Percentiles rank a stretch among this genome's conserved stretches.
These are phyloP conservation scores for Meira nashicola DNA, from an alignment of 1,284 basidiomycete genomes.

Conservation along the genomic window DNA sequence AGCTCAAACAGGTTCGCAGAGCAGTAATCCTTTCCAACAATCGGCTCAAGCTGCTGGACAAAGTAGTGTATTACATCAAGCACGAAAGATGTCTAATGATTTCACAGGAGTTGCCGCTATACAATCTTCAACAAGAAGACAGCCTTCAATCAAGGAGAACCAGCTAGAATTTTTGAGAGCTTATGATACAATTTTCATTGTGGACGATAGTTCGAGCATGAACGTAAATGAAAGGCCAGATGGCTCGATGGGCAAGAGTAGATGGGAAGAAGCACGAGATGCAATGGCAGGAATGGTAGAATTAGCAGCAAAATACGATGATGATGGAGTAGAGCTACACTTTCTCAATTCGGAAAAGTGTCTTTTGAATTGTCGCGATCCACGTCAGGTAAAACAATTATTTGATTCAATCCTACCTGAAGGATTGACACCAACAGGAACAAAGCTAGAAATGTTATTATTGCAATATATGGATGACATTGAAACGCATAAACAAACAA, in stretches of 20 bases:
- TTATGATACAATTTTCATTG: conserved; percentile 31
- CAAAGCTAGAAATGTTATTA: conserved; percentile 28
- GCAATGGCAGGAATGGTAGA: conserved; percentile 34
- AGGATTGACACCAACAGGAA: conserved; percentile 33
- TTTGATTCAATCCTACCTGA: conserved; percentile 28
- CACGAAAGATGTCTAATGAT: conserved; percentile 11
- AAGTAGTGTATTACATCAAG: conserved; percentile 13
- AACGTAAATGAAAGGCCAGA: conserved; percentile 21
- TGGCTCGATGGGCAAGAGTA: conserved; percentile 16
- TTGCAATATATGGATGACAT: conserved; percentile 26
- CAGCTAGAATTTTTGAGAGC: conserved; percentile 14
- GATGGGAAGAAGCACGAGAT: conserved; percentile 30
- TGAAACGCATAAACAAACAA: conserved; percentile 19
- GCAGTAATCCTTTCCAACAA: not conserved
- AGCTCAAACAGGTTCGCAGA: not conserved
- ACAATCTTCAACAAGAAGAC: not conserved
- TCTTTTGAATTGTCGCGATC: conserved; percentile 16
- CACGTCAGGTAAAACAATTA: conserved; percentile 16
- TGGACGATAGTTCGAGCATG: conserved; percentile 36
- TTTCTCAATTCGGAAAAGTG: conserved; percentile 28
- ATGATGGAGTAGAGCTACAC: conserved; percentile 36
- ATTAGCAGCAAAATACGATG: conserved; percentile 24
- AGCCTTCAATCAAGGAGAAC: conserved; percentile 15
- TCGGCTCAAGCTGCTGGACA: conserved; percentile 2
- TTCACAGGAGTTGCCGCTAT: not conserved